Evolutionary conservation across 2,329 filamentous ascomycete species (phyloP).

Genomic region (Fusarium secorum): DNA sequence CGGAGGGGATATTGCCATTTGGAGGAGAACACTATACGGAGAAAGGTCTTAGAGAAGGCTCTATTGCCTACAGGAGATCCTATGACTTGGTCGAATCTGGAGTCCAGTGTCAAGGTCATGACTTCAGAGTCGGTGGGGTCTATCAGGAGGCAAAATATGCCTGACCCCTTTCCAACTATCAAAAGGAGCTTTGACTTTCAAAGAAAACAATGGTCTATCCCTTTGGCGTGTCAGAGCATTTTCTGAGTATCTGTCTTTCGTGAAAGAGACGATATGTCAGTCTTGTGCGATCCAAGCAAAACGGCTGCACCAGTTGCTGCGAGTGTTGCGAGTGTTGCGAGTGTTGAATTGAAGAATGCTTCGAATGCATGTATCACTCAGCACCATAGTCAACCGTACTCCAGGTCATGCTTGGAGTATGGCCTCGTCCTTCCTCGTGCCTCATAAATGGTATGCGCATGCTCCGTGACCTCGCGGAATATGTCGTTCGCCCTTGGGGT

Average conservation of each 20-base stretch:
- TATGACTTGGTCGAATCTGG: not conserved
- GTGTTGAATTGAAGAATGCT: not conserved
- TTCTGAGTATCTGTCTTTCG: too few species aligned
- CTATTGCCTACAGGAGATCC: not conserved
- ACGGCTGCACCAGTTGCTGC: not conserved
- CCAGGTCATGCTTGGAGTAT: not conserved
- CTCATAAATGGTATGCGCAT: not conserved
- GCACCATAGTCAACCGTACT: not conserved
- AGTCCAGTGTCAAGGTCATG: not conserved
- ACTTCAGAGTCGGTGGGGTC: not conserved
- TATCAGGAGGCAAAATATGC: not conserved
- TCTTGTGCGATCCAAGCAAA: not conserved
- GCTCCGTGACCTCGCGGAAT: not conserved
- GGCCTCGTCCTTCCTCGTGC: fast-evolving
- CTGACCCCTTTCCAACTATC: too few species aligned
- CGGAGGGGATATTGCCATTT: not conserved
- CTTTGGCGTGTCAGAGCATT: too few species aligned
- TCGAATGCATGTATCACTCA: not conserved
- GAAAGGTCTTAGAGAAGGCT: not conserved
- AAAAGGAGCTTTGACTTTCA: too few species aligned
- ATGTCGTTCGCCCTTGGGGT: not conserved
- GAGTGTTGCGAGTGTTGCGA: not conserved
- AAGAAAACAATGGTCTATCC: too few species aligned
- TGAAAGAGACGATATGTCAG: not conserved
- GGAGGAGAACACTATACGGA: not conserved